Evolutionary conservation across 2,329 filamentous ascomycete genomes (phyloP).

Genomic region (Fusarium virguliforme): DNA sequence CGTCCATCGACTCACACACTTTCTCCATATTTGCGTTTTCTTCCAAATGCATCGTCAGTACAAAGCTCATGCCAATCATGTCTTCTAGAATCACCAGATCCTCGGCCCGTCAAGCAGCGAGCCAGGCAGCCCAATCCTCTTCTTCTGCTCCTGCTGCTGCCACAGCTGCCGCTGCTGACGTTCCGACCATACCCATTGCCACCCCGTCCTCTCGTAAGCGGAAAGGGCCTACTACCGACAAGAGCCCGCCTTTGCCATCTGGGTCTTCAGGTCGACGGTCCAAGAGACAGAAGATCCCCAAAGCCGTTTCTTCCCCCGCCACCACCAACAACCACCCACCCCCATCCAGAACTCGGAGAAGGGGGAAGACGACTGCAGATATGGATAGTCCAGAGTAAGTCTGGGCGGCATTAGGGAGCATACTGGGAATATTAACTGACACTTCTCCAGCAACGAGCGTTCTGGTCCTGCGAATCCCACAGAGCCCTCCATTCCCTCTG

Average conservation of each 20-base stretch:
- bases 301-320: slow-evolving; percentile 59
- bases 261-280: slow-evolving; percentile 70
- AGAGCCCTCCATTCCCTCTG: slow-evolving; percentile 70
- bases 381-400: slow-evolving; percentile 83
- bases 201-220: slow-evolving; percentile 78
- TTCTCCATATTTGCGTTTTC: slow-evolving; percentile 42
- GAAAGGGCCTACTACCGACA: slow-evolving; percentile 75
- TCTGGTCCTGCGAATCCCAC: slow-evolving; percentile 74
- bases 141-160: slow-evolving; percentile 61
- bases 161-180: slow-evolving; percentile 57
- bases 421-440: slow-evolving; percentile 28
- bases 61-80: slow-evolving; percentile 78
- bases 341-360: slow-evolving; percentile 68
- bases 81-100: slow-evolving; percentile 97
- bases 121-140: slow-evolving; percentile 66
- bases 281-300: slow-evolving; percentile 80
- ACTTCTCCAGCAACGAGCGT: slow-evolving; percentile 42
- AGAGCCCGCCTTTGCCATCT: slow-evolving; percentile 59
- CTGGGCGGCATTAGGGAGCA: not conserved
- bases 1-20: slow-evolving; percentile 35
- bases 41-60: slow-evolving; percentile 46
- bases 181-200: slow-evolving; percentile 60
- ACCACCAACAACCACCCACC: slow-evolving; percentile 48
- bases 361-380: slow-evolving; percentile 72
- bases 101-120: slow-evolving; percentile 90